Conservation (phyloP, 495 filamentous ascomycete genomes). For the Terfezia claveryi region DNA sequence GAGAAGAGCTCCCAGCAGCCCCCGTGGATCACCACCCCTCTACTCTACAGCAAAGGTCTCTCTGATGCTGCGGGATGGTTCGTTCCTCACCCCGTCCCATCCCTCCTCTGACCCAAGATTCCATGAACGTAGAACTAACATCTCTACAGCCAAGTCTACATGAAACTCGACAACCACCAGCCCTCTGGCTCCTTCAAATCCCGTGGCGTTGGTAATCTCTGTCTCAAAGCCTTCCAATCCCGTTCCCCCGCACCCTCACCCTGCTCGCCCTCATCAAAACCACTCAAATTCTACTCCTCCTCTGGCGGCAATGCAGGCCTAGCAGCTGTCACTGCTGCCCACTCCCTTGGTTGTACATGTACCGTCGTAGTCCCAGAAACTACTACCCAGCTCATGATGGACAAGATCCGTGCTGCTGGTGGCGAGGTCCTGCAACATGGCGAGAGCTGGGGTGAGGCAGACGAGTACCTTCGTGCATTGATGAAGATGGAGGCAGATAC, state of each 20-base stretch:
- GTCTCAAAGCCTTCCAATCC: slow-evolving; percentile 34
- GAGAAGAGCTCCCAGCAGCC: not conserved
- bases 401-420: slow-evolving; percentile 44
- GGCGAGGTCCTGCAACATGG: slow-evolving; percentile 49
- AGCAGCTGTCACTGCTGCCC: slow-evolving; percentile 63
- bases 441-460: slow-evolving; percentile 53
- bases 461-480: slow-evolving; percentile 41
- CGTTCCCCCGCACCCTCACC: slow-evolving; percentile 7
- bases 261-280: slow-evolving; percentile 20
- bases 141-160: slow-evolving; percentile 41
- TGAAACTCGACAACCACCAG: slow-evolving; percentile 88
- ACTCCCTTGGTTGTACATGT: slow-evolving; percentile 40
- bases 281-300: slow-evolving; percentile 58
- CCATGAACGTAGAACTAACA: not conserved
- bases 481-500: slow-evolving; percentile 28
- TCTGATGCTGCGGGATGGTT: slow-evolving; percentile 48
- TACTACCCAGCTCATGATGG: slow-evolving; percentile 48
- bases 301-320: slow-evolving; percentile 84
- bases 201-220: slow-evolving; percentile 65
- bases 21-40: slow-evolving; percentile 30
- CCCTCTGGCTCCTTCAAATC: slow-evolving; percentile 93
- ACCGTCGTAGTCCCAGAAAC: slow-evolving; percentile 61
- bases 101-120: not conserved
- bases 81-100: not conserved
- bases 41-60: slow-evolving; percentile 37